Evolutionary conservation across 176 grass and related monocot genomes (phyloP), one percentile per base, ranked within the genome.

Genomic region (Secale cereale): DNA sequence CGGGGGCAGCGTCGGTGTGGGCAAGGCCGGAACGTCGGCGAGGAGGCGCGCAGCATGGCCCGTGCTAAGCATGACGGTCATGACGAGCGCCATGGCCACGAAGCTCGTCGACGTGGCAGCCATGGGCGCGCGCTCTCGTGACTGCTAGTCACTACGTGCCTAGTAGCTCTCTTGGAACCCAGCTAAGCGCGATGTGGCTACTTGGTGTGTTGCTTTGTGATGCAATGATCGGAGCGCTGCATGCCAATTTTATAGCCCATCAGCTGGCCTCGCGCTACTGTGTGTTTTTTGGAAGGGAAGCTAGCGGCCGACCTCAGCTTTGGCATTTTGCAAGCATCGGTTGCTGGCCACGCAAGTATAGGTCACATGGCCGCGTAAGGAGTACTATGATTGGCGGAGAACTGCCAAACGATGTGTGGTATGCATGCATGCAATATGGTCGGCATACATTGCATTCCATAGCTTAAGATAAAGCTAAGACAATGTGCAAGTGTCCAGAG

Each of bases 21-120:
- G 32, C 11, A 76, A 12, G 31, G 25, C 22, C 7, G 81, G 87
- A 7, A 74, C 5, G 20, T 82, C 85, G 7, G 57, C 64, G 25
- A 90, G 91, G 76, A 25, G 66, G 78, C 88, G 88, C 12, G 91
- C 73, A 9, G 82, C 78, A 7, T 84, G 30, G 68, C 85, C 87
- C 3, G 63, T 67, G 68, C 6, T 17, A 83, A 84, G 41, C 3
- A 86, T 0, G 26, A 60, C 9, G 43, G 81, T 54, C 39, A 30
- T 33, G 81, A 65, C 82, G 63, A 91, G 70, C 29, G 39, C 57
- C 43, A 73, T 16, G 43, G 69, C 37, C 12, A 74, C 14, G 80
- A 80, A 71, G 75, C 68, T 66, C 32, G 69, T 66, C 27, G 69
- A 76, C 5, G 59, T 32, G 77, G 80, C 85, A 31, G 77, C 81